A percentile compares a stretch with the other conserved stretches of the same genome.
Conservation (phyloP, 352 stramenopile species). For the Phytopythium oedochilum region DNA sequence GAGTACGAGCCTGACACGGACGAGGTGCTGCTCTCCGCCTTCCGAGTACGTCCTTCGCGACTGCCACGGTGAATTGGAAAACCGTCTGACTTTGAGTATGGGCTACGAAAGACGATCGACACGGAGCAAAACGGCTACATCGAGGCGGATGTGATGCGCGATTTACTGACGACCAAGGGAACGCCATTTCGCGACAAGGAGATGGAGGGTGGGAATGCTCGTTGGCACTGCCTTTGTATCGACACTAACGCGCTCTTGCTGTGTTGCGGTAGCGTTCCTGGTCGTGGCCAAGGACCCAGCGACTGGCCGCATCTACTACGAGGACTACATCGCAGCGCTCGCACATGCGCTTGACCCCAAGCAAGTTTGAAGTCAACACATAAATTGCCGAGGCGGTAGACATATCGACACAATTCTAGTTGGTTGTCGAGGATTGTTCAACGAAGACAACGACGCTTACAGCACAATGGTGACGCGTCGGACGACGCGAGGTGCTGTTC, state of each 20-base stretch:
- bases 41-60: conserved; percentile 29
- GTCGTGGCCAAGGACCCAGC: conserved; percentile 74
- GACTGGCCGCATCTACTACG: conserved; percentile 89
- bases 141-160: conserved; percentile 84
- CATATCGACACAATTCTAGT: not conserved
- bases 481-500: not conserved
- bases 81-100: not conserved
- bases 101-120: conserved; percentile 43
- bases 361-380: conserved; percentile 2
- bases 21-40: conserved; percentile 83
- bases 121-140: conserved; percentile 85
- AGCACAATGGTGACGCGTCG: conserved; percentile 2
- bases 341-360: conserved; percentile 49
- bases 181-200: conserved; percentile 90
- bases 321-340: conserved; percentile 88
- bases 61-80: no score
- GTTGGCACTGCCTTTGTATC: not conserved
- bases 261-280: conserved; percentile 56
- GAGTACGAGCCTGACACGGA: conserved; percentile 87
- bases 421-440: not conserved
- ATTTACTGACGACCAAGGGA: conserved; percentile 86
- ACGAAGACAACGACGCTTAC: not conserved
- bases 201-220: conserved; percentile 84
- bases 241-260: not conserved
- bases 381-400: not conserved